Percentiles rank a stretch among this genome's conserved stretches.
Evolutionary conservation across 345 rosid genomes (phyloP).

Genomic region (Psidium guajava): DNA sequence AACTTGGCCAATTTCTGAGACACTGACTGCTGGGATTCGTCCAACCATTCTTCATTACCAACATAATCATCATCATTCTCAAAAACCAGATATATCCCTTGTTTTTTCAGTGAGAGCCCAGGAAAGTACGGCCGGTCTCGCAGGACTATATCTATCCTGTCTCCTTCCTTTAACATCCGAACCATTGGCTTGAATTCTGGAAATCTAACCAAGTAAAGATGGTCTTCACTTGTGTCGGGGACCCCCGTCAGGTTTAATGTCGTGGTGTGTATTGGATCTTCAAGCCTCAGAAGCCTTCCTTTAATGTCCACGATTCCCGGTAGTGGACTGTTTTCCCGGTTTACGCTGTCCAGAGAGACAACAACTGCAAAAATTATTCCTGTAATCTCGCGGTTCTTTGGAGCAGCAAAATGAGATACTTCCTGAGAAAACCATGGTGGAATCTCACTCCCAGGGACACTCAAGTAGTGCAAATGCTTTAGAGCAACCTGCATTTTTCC

Average conservation of each 20-base stretch:
- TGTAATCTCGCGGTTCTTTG: slow-evolving; percentile 21
- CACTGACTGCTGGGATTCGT: slow-evolving; percentile 18
- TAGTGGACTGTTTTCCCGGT: slow-evolving; percentile 10
- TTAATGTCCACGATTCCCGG: slow-evolving; percentile 26
- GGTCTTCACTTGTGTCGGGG: slow-evolving; percentile 29
- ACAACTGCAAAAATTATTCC: slow-evolving; percentile 37
- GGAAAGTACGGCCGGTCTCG: slow-evolving; percentile 5
- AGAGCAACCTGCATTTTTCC: slow-evolving; percentile 20
- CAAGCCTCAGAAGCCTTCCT: slow-evolving; percentile 21
- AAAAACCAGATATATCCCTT: slow-evolving; percentile 29
- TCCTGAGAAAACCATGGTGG: slow-evolving; percentile 49
- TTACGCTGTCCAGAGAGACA: slow-evolving; percentile 24
- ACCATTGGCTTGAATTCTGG: slow-evolving; percentile 20
- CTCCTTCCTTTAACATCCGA: slow-evolving; percentile 19
- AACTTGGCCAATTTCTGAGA: slow-evolving; percentile 32
- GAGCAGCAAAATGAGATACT: slow-evolving; percentile 16
- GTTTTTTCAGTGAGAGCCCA: slow-evolving; percentile 27
- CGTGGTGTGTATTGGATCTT: not conserved
- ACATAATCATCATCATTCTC: slow-evolving; percentile 38
- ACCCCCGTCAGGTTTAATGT: slow-evolving; percentile 30
- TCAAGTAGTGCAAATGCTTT: slow-evolving; percentile 26
- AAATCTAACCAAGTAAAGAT: slow-evolving; percentile 44
- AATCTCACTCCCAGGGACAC: slow-evolving; percentile 47
- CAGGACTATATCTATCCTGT: slow-evolving; percentile 13
- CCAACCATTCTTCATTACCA: slow-evolving; percentile 26